phyloP scores from a whole-genome alignment of 257 asterid genomes.

The Jasminum sambac region DNA sequence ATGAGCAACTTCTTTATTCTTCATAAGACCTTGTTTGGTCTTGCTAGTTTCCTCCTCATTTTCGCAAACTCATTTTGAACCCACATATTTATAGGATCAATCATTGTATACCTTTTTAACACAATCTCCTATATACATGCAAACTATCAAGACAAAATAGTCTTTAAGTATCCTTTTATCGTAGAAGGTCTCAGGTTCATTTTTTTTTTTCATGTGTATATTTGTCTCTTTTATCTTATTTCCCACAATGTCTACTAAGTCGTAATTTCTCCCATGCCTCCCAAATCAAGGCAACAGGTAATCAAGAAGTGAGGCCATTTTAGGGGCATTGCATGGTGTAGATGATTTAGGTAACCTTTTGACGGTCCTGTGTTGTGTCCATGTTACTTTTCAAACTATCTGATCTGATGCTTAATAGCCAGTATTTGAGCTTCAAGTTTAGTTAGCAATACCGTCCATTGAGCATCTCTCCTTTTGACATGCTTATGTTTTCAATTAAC shows the following conservation, averaged over 20 bases:
- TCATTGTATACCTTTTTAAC: too few species aligned
- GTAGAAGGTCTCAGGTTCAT: background rate
- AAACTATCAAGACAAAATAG: too few species aligned
- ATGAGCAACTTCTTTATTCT: background rate
- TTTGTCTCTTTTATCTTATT: background rate
- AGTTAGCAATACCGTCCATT: background rate
- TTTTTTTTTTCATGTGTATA: background rate
- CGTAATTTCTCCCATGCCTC: background rate
- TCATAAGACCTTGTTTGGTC: background rate
- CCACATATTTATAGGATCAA: too few species aligned
- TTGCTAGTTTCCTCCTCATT: too few species aligned
- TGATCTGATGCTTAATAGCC: slow-evolving; percentile 15
- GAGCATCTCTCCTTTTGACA: slow-evolving; percentile 17
- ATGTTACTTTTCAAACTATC: slow-evolving; percentile 1
- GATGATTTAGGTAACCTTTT: background rate
- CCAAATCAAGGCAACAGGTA: background rate
- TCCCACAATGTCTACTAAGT: background rate
- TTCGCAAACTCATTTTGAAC: too few species aligned
- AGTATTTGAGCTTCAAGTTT: slow-evolving; percentile 12
- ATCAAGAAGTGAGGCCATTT: background rate
- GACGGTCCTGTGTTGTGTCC: slow-evolving; percentile 4
- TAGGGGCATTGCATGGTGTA: background rate
- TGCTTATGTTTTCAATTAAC: slow-evolving; percentile 27
- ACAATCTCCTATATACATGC: too few species aligned
- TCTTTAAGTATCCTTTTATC: background rate